Conservation (phyloP, 768 basidiomycete species). For the Pisolithus marmoratus region DNA sequence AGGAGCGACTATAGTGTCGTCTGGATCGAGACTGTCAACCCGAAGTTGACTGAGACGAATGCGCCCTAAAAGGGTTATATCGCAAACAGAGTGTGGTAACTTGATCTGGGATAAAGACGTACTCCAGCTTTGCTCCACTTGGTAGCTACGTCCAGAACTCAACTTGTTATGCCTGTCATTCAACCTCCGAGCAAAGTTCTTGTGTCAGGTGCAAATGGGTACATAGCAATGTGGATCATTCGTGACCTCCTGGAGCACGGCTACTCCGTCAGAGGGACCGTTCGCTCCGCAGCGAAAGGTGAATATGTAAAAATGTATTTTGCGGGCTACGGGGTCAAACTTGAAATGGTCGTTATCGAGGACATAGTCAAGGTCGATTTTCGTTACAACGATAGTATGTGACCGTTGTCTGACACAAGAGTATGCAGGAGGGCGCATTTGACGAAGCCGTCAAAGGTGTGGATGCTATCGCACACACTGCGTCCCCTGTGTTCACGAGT, state of each 20-base stretch:
- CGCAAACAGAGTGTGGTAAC: too few species aligned
- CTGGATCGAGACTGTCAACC: too few species aligned
- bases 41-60: too few species aligned
- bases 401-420: background rate
- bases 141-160: too few species aligned
- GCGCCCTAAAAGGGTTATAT: too few species aligned
- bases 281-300: conserved; percentile 57
- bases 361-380: conserved; percentile 53
- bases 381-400: background rate
- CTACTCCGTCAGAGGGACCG: conserved; percentile 59
- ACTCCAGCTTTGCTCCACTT: too few species aligned
- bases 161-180: conserved; percentile 17
- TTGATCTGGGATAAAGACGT: background rate
- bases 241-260: conserved; percentile 53
- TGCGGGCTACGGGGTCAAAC: conserved; percentile 45
- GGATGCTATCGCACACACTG: conserved; percentile 64
- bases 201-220: conserved; percentile 25
- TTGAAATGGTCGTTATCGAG: conserved; percentile 61
- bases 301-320: conserved; percentile 51
- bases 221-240: conserved; percentile 43
- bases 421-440: conserved; percentile 56
- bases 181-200: conserved; percentile 24
- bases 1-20: too few species aligned
- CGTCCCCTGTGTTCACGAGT: conserved; percentile 48
- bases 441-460: conserved; percentile 76